These are phyloP conservation scores for Pseudopyrenochaeta lycopersici DNA, from an alignment of 2,329 filamentous ascomycete species.

Conservation along the genomic window DNA sequence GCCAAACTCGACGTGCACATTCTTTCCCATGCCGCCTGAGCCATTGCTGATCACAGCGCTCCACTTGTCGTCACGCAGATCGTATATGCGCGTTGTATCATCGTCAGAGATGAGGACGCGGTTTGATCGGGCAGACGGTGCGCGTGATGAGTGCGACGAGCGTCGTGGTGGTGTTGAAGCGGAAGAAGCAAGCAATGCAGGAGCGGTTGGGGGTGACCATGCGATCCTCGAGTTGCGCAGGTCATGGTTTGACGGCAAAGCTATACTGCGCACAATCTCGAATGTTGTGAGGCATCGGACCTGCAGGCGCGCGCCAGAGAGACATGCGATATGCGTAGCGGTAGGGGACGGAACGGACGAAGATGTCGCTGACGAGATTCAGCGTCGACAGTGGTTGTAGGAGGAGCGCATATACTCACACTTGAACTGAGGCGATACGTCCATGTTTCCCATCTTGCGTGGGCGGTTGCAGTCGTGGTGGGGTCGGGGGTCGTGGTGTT, in stretches of 20 bases:
- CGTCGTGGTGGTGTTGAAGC: constrained; percentile 32
- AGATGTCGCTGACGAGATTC: constrained; percentile 36
- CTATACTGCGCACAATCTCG: constrained; percentile 47
- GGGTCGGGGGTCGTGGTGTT: constrained; percentile 26
- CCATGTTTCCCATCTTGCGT: constrained; percentile 35
- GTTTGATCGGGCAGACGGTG: constrained; percentile 30
- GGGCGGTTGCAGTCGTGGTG: constrained; percentile 1
- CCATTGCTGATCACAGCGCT: constrained; percentile 58
- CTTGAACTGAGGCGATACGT: constrained; percentile 45
- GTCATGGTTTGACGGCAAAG: constrained; percentile 42
- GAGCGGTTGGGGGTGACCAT: constrained; percentile 46
- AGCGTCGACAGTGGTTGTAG: neutral
- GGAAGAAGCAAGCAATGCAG: neutral
- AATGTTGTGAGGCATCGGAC: constrained; percentile 50
- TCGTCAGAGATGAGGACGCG: constrained; percentile 54
- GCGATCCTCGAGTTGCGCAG: constrained; percentile 40
- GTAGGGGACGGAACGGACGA: constrained; percentile 50
- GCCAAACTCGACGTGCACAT: constrained; percentile 56
- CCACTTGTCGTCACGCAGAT: constrained; percentile 54
- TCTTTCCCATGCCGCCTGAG: constrained; percentile 58
- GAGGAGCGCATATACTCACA: constrained; percentile 13
- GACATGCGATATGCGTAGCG: constrained; percentile 49
- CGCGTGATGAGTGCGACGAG: constrained; percentile 13
- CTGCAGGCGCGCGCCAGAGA: constrained; percentile 50
- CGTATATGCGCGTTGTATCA: constrained; percentile 51